A percentile compares a stretch with the other conserved stretches of the same genome.
Conservation (phyloP, 1,284 basidiomycete genomes). For the Tausonia pullulans region DNA sequence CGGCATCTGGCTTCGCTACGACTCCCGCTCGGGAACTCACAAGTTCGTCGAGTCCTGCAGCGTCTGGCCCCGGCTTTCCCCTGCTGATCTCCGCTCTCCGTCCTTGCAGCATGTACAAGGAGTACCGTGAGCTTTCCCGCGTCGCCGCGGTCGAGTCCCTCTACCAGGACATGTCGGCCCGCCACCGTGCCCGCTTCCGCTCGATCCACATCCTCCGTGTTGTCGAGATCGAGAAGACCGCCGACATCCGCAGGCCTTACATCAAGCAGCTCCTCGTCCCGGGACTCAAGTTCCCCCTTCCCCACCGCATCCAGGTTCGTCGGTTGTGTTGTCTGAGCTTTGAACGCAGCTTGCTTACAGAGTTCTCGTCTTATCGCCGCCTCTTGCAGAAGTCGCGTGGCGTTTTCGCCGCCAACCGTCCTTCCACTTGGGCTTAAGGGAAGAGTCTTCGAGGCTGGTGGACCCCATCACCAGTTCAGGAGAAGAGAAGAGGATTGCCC, state of each 20-base stretch:
- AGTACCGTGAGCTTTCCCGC: constrained; percentile 92
- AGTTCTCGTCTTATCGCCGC: background rate
- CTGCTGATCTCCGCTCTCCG: background rate
- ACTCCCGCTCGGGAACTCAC: constrained; percentile 94
- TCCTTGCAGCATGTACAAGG: constrained; percentile 47
- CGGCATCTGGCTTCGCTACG: constrained; percentile 98
- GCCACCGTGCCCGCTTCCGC: constrained; percentile 97
- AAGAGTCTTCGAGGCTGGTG: too few species aligned
- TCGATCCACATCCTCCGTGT: constrained; percentile 62
- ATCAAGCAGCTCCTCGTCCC: constrained; percentile 91
- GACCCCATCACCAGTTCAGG: too few species aligned
- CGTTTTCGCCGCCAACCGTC: constrained; percentile 39
- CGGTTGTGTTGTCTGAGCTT: background rate
- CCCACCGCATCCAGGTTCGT: constrained; percentile 53
- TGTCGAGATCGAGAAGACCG: constrained; percentile 73
- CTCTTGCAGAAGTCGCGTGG: constrained; percentile 27
- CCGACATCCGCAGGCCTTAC: constrained; percentile 76
- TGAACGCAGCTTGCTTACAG: background rate
- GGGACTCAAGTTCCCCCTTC: constrained; percentile 93
- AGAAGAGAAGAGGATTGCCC: too few species aligned
- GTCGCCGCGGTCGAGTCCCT: constrained; percentile 91
- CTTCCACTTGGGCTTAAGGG: constrained; percentile 32
- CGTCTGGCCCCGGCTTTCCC: background rate
- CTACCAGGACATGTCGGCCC: constrained; percentile 99
- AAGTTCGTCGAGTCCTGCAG: constrained; percentile 65